Conservation (phyloP, 2,329 filamentous ascomycete genomes). For the Plenodomus biglobosus region DNA sequence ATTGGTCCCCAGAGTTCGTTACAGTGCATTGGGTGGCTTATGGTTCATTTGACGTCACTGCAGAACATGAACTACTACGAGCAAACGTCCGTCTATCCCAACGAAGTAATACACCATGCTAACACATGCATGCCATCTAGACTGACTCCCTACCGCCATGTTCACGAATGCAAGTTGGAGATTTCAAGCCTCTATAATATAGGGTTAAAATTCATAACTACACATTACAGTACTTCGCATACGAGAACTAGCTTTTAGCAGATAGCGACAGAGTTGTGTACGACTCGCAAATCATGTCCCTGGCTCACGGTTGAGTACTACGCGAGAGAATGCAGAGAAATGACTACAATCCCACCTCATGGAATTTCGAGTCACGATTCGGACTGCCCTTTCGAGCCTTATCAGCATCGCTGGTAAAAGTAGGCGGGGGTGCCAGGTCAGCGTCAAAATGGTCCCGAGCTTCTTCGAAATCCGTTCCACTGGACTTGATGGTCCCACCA, state of each 20-base stretch:
- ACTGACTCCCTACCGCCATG: too few species aligned
- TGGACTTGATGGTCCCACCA: slow-evolving; percentile 40
- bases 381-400: slow-evolving; percentile 33
- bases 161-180: too few species aligned
- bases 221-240: not conserved
- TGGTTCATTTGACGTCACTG: too few species aligned
- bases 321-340: not conserved
- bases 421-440: slow-evolving; percentile 45
- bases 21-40: too few species aligned
- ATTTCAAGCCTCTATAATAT: too few species aligned
- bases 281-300: not conserved
- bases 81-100: too few species aligned
- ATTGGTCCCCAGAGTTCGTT: too few species aligned
- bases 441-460: slow-evolving; percentile 55
- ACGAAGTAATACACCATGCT: too few species aligned
- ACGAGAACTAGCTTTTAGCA: not conserved
- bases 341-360: slow-evolving; percentile 34
- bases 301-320: too few species aligned
- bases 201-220: not conserved
- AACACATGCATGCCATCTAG: too few species aligned
- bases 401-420: slow-evolving; percentile 35
- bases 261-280: not conserved
- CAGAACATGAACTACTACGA: too few species aligned
- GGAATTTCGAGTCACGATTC: slow-evolving; percentile 38
- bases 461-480: slow-evolving; percentile 56